Conservation (phyloP, 305 asterid genomes). For the Ilex paraguariensis region DNA sequence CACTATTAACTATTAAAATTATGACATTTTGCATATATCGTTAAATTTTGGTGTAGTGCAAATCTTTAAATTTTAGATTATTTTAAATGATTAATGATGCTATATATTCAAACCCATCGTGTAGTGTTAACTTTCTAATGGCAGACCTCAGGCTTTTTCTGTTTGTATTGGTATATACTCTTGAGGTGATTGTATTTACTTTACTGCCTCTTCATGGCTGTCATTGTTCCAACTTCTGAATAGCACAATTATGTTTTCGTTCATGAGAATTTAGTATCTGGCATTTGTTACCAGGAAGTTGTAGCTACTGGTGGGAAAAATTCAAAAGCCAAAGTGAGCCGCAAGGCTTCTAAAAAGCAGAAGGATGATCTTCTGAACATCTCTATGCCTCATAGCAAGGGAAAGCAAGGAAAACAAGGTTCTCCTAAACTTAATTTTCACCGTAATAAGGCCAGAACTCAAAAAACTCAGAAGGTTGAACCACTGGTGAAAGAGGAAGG, state of each 20-base stretch:
- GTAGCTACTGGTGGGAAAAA: slow-evolving; percentile 78
- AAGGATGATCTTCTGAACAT: slow-evolving; percentile 40
- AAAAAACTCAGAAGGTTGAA: slow-evolving; percentile 66
- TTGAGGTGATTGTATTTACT: too few species aligned
- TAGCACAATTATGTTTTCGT: not conserved
- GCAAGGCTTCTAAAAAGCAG: slow-evolving; percentile 72
- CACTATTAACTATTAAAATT: too few species aligned
- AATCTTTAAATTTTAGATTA: too few species aligned
- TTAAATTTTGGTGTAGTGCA: too few species aligned
- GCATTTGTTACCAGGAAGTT: slow-evolving; percentile 60
- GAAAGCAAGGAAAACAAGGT: slow-evolving; percentile 52
- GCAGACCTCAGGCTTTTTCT: too few species aligned
- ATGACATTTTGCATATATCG: too few species aligned
- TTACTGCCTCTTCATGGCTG: too few species aligned
- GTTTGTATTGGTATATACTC: too few species aligned
- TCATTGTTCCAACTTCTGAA: too few species aligned
- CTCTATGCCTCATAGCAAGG: slow-evolving; percentile 40
- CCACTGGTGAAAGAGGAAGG: slow-evolving; percentile 98
- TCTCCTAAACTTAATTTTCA: slow-evolving; percentile 46
- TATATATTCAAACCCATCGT: too few species aligned
- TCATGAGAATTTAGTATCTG: slow-evolving; percentile 12
- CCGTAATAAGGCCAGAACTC: slow-evolving; percentile 41
- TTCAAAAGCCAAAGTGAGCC: slow-evolving; percentile 47
- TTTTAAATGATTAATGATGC: too few species aligned
- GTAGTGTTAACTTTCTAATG: too few species aligned